Evolutionary conservation across 176 grass and related monocot genomes (phyloP), one percentile per base, ranked within the genome.

Genomic region (Aegilops speltoides): DNA sequence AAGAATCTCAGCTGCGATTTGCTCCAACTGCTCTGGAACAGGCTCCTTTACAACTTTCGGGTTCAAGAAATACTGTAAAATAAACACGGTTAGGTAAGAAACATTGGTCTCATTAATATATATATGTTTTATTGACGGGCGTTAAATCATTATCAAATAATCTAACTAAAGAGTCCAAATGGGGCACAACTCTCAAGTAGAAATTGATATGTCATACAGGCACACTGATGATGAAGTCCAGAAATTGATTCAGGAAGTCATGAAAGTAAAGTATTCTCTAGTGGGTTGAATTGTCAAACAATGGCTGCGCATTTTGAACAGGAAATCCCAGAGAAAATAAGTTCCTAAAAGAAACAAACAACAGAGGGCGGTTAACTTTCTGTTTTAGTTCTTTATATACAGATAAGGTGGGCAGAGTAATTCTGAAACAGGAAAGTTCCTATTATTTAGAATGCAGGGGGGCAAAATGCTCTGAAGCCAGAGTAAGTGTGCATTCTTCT

Each of bases 11-110:
- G 88, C 85, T 79, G 93, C 87, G 1, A 98, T 88, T 86, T 90
- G 86, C 86, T 98, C 93, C 83, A 98, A 85, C 80, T 98, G 95
- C 79, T 78, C 69, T 6, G 95, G 95, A 74, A 95, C 93, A 83
- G 93, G 81, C 75, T 98, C 95, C 62, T 98, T 95, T 81, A 73
- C 83, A 85, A 92, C 64, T 89, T 98, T 87, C 40, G 93, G 95
- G 79, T 98, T 98, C 80, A 95, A 79, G 86, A 98, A 98, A 85
- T 95, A 98, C 95, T 98, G 87, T 19, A 87, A 70, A 52, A 87
- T 2, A 77, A 86, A 86, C 54, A 83, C 68, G 85, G 33, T 38
- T 64, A 89, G 48, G 31, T 75, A 80, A 28, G 16, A 80, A 83
- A 83, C 38, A 79, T 59, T 22, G 0, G 7, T 10, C 14, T 11